These are phyloP conservation scores for Amanita muscaria DNA, from an alignment of 768 basidiomycete species.

Conservation along the genomic window DNA sequence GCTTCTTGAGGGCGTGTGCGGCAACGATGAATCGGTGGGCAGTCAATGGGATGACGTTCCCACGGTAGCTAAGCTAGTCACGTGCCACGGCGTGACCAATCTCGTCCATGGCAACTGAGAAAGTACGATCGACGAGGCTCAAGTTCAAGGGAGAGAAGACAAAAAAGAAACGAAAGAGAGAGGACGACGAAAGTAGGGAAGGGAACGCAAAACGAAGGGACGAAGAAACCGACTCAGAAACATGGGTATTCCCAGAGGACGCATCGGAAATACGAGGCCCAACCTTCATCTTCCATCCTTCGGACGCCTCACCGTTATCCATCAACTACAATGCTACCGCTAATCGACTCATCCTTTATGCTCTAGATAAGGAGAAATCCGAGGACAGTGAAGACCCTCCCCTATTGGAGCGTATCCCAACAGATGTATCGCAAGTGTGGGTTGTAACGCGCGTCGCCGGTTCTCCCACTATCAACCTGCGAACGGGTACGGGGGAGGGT, in stretches of 20 bases:
- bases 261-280: slow-evolving; percentile 75
- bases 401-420: slow-evolving; percentile 60
- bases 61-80: slow-evolving; percentile 24
- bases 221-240: slow-evolving; percentile 61
- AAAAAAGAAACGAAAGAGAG: slow-evolving; percentile 74
- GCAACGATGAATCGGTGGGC: slow-evolving; percentile 28
- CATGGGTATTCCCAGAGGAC: slow-evolving; percentile 71
- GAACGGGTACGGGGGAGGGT: slow-evolving; percentile 80
- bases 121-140: slow-evolving; percentile 65
- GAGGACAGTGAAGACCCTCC: slow-evolving; percentile 34
- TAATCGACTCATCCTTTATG: slow-evolving; percentile 56
- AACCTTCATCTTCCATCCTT: slow-evolving; percentile 79
- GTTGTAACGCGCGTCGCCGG: slow-evolving; percentile 83
- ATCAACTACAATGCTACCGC: slow-evolving; percentile 75
- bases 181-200: slow-evolving; percentile 36
- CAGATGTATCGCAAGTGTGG: slow-evolving; percentile 87
- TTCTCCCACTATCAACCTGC: slow-evolving; percentile 74
- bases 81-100: slow-evolving; percentile 19
- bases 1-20: slow-evolving; percentile 54
- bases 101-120: slow-evolving; percentile 26
- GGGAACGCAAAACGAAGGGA: slow-evolving; percentile 40
- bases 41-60: slow-evolving; percentile 20
- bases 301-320: slow-evolving; percentile 68
- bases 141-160: slow-evolving; percentile 86
- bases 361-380: slow-evolving; percentile 49